Base-by-base conservation (phyloP, 2,329 filamentous ascomycete genomes). In the Penicillium fuscoglaucum region DNA sequence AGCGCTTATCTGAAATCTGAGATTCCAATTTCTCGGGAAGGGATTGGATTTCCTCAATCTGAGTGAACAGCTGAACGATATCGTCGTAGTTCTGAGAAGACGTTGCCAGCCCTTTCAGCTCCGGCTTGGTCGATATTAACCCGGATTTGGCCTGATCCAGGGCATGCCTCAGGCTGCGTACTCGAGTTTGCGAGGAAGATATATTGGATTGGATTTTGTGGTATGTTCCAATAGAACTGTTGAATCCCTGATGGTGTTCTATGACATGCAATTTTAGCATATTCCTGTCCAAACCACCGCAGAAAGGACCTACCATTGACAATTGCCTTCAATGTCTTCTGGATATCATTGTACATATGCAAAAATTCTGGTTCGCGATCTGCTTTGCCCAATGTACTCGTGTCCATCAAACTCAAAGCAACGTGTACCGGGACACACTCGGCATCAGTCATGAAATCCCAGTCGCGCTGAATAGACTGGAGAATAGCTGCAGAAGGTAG, bases 201-300 rank as follows among this genome's bases (percentile, higher is more conserved):
- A 99, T 95, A 76, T 91, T 96, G 52, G 88, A 87, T 75, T 99
- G 95, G 61, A 99, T 99, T 76, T 96, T 97, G 80, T 99, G 96
- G 72, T 98, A 99, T 21, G 93, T 98, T 74, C 93, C 95, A 63
- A 99, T 98, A 51, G 93, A 97, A 75, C 91, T 96, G 78, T 98
- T 99, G 83, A 99, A 99, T 47, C 95, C 96, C 75, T 99, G 95
- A 72, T 99, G 93, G 72, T 99, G 93, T 78, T 99, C 93, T 82
- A 58, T 19, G 24, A 28, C 29, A 53, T 58, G 39, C 24, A 24
- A 49, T 56, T 49, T 68, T 53, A 69, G 59, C 37, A 52, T 48
- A 15, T 6, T 29, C 4, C 17, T 39, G 21, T 13, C 24, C 15
- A 24, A 15, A 15, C 7, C 31, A 40, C 24, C 7, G 6, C 35